Percentiles rank a stretch among this genome's conserved stretches.
These are phyloP conservation scores for Corylus americana DNA, from an alignment of 306 rosid species.

Conservation along the genomic window DNA sequence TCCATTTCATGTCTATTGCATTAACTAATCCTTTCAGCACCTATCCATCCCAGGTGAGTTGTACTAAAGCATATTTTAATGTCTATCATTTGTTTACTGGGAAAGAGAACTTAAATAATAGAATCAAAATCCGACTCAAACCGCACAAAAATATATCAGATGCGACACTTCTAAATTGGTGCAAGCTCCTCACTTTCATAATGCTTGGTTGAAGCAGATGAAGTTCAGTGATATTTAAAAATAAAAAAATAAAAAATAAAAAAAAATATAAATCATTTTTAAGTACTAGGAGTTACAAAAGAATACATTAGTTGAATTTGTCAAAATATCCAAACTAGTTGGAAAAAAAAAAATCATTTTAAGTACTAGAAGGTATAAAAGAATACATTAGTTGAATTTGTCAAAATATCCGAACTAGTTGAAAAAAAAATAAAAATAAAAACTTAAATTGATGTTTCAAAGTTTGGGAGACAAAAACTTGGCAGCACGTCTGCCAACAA, in stretches of 20 bases:
- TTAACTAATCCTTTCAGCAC: not conserved
- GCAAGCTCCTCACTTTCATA: not conserved
- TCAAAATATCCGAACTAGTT: not conserved
- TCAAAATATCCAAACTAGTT: not conserved
- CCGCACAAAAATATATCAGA: not conserved
- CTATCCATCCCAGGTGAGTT: not conserved
- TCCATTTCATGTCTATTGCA: not conserved
- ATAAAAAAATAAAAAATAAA: not conserved
- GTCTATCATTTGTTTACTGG: too few species aligned
- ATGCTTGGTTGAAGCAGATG: conserved; percentile 7
- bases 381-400: not conserved
- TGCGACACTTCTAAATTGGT: not conserved
- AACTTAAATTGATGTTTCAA: not conserved
- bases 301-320: not conserved
- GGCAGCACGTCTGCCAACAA: not conserved
- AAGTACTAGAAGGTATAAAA: not conserved
- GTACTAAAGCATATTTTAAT: not conserved
- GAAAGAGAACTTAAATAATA: not conserved
- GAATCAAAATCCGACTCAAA: not conserved
- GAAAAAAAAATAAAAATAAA: not conserved
- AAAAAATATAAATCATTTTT: not conserved
- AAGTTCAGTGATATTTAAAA: conserved; percentile 5
- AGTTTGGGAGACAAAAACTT: not conserved
- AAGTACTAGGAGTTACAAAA: not conserved
- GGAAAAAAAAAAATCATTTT: not conserved